Conservation (phyloP, 1,139 yeast genomes). For the Starmera stellimalicola region DNA sequence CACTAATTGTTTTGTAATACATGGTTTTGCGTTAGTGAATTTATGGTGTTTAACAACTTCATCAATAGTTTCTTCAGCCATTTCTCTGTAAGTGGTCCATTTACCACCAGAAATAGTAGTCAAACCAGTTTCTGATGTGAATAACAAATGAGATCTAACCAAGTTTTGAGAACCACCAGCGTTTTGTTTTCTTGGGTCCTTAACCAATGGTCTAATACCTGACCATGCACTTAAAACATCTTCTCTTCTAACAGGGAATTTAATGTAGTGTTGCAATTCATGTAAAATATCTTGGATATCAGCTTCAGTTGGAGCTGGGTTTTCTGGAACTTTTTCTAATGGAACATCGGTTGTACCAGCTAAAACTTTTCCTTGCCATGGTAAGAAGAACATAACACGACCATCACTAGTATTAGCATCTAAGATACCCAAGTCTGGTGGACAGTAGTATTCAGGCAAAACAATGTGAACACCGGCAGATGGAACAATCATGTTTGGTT, state of each 20-base stretch:
- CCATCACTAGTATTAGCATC: slow-evolving; percentile 94
- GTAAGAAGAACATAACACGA: slow-evolving; percentile 92
- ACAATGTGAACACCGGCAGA: slow-evolving; percentile 91
- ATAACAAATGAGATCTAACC: slow-evolving; percentile 82
- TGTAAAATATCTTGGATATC: slow-evolving; percentile 83
- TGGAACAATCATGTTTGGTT: slow-evolving; percentile 83
- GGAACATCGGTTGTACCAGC: slow-evolving; percentile 96
- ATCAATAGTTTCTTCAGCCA: slow-evolving; percentile 93
- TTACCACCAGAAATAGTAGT: slow-evolving; percentile 94
- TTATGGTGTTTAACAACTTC: slow-evolving; percentile 47
- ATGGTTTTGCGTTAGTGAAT: slow-evolving; percentile 35
- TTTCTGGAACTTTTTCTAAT: slow-evolving; percentile 62
- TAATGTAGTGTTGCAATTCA: slow-evolving; percentile 84
- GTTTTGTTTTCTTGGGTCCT: slow-evolving; percentile 61
- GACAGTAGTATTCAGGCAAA: slow-evolving; percentile 88
- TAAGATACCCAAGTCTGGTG: slow-evolving; percentile 77
- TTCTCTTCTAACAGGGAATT: slow-evolving; percentile 79
- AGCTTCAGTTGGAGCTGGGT: slow-evolving; percentile 81
- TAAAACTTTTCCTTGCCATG: slow-evolving; percentile 96
- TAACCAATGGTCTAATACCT: slow-evolving; percentile 90
- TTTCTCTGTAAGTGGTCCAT: slow-evolving; percentile 97
- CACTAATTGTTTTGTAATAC: slow-evolving; percentile 53
- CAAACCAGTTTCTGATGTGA: slow-evolving; percentile 63
- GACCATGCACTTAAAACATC: slow-evolving; percentile 96
- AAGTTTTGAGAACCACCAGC: slow-evolving; percentile 62